Evolutionary conservation across 148 eudicot genomes (phyloP).

Genomic region (Pharnaceum exiguum): DNA sequence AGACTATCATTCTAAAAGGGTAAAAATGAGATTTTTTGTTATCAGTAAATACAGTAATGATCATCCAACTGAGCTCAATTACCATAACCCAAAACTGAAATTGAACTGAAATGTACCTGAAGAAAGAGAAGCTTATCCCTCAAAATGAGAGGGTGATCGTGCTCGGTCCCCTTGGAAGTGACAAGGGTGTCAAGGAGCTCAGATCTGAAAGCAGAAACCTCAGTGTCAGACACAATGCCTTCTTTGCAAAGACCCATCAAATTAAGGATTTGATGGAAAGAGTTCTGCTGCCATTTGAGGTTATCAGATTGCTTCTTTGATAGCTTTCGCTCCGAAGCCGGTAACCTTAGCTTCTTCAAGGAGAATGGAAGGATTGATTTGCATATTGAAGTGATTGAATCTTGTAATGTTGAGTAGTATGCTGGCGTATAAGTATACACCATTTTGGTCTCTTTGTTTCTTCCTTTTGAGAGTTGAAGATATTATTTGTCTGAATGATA

Average conservation of each 20-base stretch:
- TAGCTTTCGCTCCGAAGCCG: constrained; percentile 62
- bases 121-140: constrained; percentile 81
- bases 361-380: constrained; percentile 77
- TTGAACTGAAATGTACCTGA: constrained; percentile 39
- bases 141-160: constrained; percentile 51
- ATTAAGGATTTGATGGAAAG: constrained; percentile 77
- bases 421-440: constrained; percentile 64
- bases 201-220: constrained; percentile 54
- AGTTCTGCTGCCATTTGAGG: constrained; percentile 92
- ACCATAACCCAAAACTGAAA: too few species aligned
- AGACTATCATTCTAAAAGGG: too few species aligned
- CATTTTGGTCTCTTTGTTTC: constrained; percentile 27
- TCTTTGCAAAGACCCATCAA: constrained; percentile 79
- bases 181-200: constrained; percentile 66
- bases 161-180: constrained; percentile 34
- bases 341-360: constrained; percentile 51
- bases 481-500: too few species aligned
- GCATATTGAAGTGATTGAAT: constrained; percentile 78
- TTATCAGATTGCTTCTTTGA: constrained; percentile 75
- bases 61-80: too few species aligned
- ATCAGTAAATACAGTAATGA: too few species aligned
- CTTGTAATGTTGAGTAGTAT: constrained; percentile 78
- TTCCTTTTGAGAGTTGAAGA: background rate
- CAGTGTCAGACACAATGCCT: constrained; percentile 54
- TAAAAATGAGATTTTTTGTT: too few species aligned